Evolutionary conservation across 1,284 basidiomycete species (phyloP).

Genomic region (Phylloboletellus chloephorus): DNA sequence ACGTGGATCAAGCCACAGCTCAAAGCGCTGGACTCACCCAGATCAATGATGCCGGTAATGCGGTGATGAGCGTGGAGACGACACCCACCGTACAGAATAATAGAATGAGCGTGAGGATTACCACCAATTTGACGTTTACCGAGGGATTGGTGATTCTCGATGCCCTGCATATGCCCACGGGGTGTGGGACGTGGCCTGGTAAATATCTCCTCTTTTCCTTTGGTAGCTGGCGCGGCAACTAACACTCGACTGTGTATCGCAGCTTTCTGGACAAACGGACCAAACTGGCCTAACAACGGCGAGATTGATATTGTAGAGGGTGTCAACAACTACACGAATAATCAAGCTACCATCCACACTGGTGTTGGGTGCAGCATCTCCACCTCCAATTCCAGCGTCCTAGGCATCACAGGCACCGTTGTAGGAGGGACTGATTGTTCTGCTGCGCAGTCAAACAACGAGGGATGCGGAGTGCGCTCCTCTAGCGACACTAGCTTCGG

Average conservation of each 20-base stretch:
- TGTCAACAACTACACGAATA: slow-evolving; percentile 70
- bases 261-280: slow-evolving; percentile 56
- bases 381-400: slow-evolving; percentile 42
- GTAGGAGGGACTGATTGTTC: slow-evolving; percentile 68
- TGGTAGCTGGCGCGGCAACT: slow-evolving; percentile 28
- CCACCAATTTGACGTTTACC: slow-evolving; percentile 52
- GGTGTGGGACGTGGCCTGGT: slow-evolving; percentile 83
- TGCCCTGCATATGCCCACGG: slow-evolving; percentile 85
- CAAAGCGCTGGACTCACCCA: slow-evolving; percentile 46
- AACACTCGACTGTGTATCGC: slow-evolving; percentile 5
- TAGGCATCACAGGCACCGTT: slow-evolving; percentile 56
- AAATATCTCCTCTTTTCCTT: slow-evolving; percentile 21
- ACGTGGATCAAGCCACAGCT: slow-evolving; percentile 51
- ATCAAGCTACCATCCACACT: slow-evolving; percentile 80
- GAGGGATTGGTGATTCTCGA: slow-evolving; percentile 76
- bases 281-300: slow-evolving; percentile 68
- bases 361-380: slow-evolving; percentile 64
- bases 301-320: slow-evolving; percentile 89
- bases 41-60: slow-evolving; percentile 65
- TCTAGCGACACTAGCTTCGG: slow-evolving; percentile 53
- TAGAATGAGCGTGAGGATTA: slow-evolving; percentile 74
- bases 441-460: slow-evolving; percentile 58
- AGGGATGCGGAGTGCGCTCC: slow-evolving; percentile 65
- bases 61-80: slow-evolving; percentile 80
- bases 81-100: slow-evolving; percentile 61